Percentiles rank a stretch among this genome's conserved stretches.
phyloP scores from a whole-genome alignment of 2,329 filamentous ascomycete genomes.

The Meredithiella fracta region DNA sequence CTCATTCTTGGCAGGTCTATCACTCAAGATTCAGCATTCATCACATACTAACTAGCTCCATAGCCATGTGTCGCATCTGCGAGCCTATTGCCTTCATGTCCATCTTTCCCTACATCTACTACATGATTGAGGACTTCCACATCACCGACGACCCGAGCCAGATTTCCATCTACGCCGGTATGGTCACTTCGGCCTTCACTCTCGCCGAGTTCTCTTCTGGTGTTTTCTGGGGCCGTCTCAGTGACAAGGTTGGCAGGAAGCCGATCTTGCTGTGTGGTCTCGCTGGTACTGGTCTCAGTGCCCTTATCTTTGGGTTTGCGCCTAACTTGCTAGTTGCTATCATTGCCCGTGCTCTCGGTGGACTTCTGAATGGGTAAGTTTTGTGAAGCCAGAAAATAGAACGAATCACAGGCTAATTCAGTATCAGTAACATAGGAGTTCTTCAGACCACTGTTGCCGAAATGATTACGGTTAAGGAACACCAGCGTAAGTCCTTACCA shows the following conservation, averaged over 20 bases:
- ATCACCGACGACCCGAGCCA: conserved; percentile 62
- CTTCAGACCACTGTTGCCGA: conserved; percentile 91
- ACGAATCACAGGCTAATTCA: neutral
- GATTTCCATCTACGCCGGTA: conserved; percentile 83
- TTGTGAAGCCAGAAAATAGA: neutral
- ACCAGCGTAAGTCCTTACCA: conserved; percentile 51
- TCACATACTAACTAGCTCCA: conserved; percentile 7
- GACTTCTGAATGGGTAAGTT: conserved; percentile 71
- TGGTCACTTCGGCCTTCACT: conserved; percentile 92
- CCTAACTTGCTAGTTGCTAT: conserved; percentile 67
- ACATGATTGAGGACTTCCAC: conserved; percentile 86
- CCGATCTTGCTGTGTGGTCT: conserved; percentile 83
- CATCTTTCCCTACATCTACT: conserved; percentile 96
- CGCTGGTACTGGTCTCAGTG: conserved; percentile 78
- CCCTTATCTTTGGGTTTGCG: conserved; percentile 82
- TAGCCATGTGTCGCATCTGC: conserved; percentile 86
- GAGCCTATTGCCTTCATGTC: conserved; percentile 99
- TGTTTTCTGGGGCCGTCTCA: conserved; percentile 82
- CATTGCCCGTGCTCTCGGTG: conserved; percentile 74
- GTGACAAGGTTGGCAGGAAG: conserved; percentile 82
- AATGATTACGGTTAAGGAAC: conserved; percentile 79
- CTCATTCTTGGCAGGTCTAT: conserved; percentile 28
- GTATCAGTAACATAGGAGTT: conserved; percentile 69
- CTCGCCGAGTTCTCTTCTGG: conserved; percentile 90
- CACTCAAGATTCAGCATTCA: neutral